These are phyloP conservation scores for Phytopythium montanum DNA, from an alignment of 352 stramenopile species.

Conservation along the genomic window DNA sequence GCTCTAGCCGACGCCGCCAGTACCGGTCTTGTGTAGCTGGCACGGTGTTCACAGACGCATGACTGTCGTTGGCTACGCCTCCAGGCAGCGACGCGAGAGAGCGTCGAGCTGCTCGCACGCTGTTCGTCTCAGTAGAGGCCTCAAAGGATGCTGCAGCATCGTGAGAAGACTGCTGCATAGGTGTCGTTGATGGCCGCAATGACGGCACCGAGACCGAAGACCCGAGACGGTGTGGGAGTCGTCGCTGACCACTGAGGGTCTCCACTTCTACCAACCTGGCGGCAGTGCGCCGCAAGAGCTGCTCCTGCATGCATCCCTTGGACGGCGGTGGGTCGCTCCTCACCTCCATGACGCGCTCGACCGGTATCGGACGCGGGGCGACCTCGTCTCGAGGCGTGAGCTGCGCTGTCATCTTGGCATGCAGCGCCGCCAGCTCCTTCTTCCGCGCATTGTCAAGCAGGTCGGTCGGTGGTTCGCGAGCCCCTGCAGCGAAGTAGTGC, in stretches of 20 bases:
- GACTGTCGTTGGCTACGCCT: neutral
- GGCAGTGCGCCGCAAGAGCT: constrained; percentile 42
- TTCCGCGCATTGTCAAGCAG: constrained; percentile 60
- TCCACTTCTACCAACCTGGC: constrained; percentile 8
- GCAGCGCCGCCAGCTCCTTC: constrained; percentile 52
- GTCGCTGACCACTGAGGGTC: neutral
- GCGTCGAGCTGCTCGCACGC: neutral
- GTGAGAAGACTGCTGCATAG: neutral
- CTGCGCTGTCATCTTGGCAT: constrained; percentile 39
- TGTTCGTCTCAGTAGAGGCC: neutral
- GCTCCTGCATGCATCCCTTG: constrained; percentile 50
- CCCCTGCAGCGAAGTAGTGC: constrained; percentile 69
- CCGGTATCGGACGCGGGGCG: constrained; percentile 18
- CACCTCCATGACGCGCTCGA: neutral
- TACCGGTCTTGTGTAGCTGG: constrained; percentile 43
- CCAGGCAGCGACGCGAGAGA: neutral
- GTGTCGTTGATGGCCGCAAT: constrained; percentile 19
- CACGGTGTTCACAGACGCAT: neutral
- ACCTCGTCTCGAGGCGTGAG: constrained; percentile 51
- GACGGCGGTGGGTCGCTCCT: constrained; percentile 1
- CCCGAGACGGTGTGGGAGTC: constrained; percentile 1
- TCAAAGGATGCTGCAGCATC: neutral
- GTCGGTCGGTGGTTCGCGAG: constrained; percentile 55
- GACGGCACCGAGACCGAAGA: constrained; percentile 22
- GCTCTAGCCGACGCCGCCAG: constrained; percentile 42